Evolutionary conservation across 257 asterid genomes (phyloP).

Genomic region (Solanum chmielewskii): DNA sequence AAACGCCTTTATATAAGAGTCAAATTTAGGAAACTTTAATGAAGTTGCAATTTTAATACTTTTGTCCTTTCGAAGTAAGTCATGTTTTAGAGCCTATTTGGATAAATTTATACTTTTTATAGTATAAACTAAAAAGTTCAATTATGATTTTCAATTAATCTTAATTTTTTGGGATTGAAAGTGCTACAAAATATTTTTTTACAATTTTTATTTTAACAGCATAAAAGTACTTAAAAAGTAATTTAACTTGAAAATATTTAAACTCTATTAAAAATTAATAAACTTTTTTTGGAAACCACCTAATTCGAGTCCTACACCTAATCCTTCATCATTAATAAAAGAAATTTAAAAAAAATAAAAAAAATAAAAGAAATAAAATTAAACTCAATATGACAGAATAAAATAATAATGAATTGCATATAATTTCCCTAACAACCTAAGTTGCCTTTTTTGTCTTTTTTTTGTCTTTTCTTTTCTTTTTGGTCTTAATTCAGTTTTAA

Average conservation of each 20-base stretch:
- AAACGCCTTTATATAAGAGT: background rate
- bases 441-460: background rate
- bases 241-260: too few relatives aligned
- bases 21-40: background rate
- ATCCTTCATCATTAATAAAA: background rate
- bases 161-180: too few relatives aligned
- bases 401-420: background rate
- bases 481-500: background rate
- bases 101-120: too few relatives aligned
- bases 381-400: background rate
- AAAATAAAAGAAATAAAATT: background rate
- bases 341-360: background rate
- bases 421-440: background rate
- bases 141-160: too few relatives aligned
- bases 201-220: too few relatives aligned
- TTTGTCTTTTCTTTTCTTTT: background rate
- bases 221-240: too few relatives aligned
- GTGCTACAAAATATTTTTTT: too few relatives aligned
- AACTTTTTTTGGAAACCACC: too few relatives aligned
- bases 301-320: background rate
- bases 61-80: too few relatives aligned
- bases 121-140: too few relatives aligned
- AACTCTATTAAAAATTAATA: too few relatives aligned
- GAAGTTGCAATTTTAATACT: background rate
- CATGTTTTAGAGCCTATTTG: too few relatives aligned